Evolutionary conservation across 768 basidiomycete genomes (phyloP), one percentile per base, ranked within the genome.

Genomic region (Lentinula guzmanii): DNA sequence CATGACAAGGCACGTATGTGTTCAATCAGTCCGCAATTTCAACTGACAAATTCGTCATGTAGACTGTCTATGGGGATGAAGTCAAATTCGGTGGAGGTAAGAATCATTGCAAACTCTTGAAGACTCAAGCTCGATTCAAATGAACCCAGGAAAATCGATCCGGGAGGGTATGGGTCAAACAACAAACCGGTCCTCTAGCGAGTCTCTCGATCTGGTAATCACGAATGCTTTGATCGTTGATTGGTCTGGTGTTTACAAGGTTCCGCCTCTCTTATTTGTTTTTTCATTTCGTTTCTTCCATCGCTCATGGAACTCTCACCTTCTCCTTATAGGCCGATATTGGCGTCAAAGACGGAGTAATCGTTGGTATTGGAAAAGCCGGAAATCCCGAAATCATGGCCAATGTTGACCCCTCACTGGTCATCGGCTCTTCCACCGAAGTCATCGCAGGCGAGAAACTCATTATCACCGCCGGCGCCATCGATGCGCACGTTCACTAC

Each of bases 91-190:
- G 97, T 7, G 96, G 95, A 68, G 96, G 93, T 86, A 67, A 64
- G 75, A 62, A 45, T 52, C 50, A 28, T 21, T 43, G 58, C 5
- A 0, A 16, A 13, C 46, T 48, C 34, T 34, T 35, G 33, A 59
- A 42, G 18, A 4, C 41, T 46, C 46, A 21, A 8, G 18, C 15
- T 51, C 52, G 16, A 51, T 3, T 28, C 62, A 4, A 8, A 18
- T 21, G 41, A 52, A 53, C 10, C 3, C 64, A 93, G 92, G 95
- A 16, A 98, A 98, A 75, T 84, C 89, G 1, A 91, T 98, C 56
- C 88, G 96, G 24, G 97, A 98, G 68, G 97, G 97, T 5, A 96
- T 97, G 91, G 97, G 95, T 7, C 95, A 98, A 71, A 87, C 87
- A 0, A 91, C 90, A 1, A 85, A 90, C 64, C 76, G 86, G 11